These are phyloP conservation scores for Hypoxylon crocopeplum DNA, from an alignment of 495 filamentous ascomycete genomes.

Conservation along the genomic window DNA sequence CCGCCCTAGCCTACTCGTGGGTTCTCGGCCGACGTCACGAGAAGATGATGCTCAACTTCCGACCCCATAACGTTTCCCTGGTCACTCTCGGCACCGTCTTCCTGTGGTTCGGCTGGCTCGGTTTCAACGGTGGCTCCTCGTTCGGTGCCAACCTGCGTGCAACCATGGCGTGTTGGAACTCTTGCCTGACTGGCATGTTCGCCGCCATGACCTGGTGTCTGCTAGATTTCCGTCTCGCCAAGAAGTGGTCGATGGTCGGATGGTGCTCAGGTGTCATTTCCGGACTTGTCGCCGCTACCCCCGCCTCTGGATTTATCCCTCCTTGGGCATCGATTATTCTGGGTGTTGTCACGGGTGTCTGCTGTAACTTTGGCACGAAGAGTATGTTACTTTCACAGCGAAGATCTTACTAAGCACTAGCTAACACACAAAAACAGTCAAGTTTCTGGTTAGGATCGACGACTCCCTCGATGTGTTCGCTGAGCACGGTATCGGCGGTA, in stretches of 20 bases:
- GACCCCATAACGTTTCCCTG: slow-evolving; percentile 96
- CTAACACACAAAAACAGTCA: slow-evolving; percentile 64
- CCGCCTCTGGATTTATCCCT: slow-evolving; percentile 84
- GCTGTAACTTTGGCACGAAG: slow-evolving; percentile 96
- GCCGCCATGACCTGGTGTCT: slow-evolving; percentile 89
- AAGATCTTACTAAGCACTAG: slow-evolving; percentile 20
- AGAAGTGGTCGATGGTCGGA: slow-evolving; percentile 99
- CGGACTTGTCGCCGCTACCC: slow-evolving; percentile 87
- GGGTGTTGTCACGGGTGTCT: slow-evolving; percentile 82
- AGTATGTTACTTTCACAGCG: slow-evolving; percentile 22
- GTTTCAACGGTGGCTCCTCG: slow-evolving; percentile 95
- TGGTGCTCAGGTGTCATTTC: slow-evolving; percentile 97
- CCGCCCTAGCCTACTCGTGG: slow-evolving; percentile 92
- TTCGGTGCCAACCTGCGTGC: slow-evolving; percentile 96
- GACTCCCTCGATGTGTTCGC: slow-evolving; percentile 98
- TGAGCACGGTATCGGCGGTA: slow-evolving; percentile 94
- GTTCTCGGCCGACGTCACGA: slow-evolving; percentile 96
- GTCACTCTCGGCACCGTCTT: slow-evolving; percentile 94
- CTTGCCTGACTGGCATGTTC: slow-evolving; percentile 89
- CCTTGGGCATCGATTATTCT: slow-evolving; percentile 90
- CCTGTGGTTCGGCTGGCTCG: slow-evolving; percentile 98
- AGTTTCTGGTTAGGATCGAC: slow-evolving; percentile 94
- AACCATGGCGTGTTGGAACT: slow-evolving; percentile 97
- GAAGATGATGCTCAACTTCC: slow-evolving; percentile 98
- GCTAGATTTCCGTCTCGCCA: slow-evolving; percentile 91